Base-by-base conservation (phyloP, 345 rosid species). In the Chamaenerion angustifolium region DNA sequence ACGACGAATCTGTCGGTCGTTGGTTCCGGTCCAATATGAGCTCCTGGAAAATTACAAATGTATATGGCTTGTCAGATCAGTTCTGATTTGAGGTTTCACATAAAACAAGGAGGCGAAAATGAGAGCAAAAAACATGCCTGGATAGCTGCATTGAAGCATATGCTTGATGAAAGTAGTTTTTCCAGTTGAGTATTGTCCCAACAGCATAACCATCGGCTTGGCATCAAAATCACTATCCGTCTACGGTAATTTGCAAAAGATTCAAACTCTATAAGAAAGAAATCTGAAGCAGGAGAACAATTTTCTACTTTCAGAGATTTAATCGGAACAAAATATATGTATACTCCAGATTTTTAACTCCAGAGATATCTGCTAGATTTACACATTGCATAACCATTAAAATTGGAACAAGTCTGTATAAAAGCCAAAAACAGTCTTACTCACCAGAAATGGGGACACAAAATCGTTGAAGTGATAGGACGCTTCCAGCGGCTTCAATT, bases 171-270 rank as follows among this genome's bases (percentile, higher is more conserved):
- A 92, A 47, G 98, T 87, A 47, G 98, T 87, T 70, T 92, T 92
- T 25, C 98, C 98, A 31, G 98, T 92, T 52, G 98, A 92, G 70
- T 92, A 82, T 53, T 92, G 98, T 61, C 96, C 98, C 78, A 87
- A 69, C 56, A 87, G 83, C 98, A 87, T 84, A 21, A 87, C 98
- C 94, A 84, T 92, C 43, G 98, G 98, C 61, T 78, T 92, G 31
- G 95, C 95, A 62, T 92, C 95, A 62, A 90, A 92, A 66, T 87
- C 96, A 62, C 96, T 92, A 55, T 76, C 76, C 53, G 82, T 61
- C 98, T 92, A 66, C 62, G 64, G 18, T 18, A 50, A 54, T 67
- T 37, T 40, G 51, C 37, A 31, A 31, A 31, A 7, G 10, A 31
- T 31, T 31, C 8, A 31, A 31, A 4, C 37, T 31, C 37, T 8